A percentile compares a stretch with the other conserved stretches of the same genome.
Evolutionary conservation across 83 land plant genomes (phyloP).

Genomic region (Picea abies): DNA sequence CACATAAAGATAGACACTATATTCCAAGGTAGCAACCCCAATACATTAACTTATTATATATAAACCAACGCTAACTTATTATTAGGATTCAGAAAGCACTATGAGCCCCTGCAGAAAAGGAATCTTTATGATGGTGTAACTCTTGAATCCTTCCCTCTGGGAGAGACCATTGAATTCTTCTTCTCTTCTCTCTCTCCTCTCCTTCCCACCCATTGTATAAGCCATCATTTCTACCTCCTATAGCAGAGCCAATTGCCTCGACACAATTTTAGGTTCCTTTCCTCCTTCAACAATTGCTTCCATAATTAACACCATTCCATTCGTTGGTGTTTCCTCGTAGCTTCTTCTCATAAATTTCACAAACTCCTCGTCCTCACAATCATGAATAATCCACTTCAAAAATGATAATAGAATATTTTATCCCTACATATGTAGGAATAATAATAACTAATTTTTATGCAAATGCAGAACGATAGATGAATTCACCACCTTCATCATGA

Average conservation of each 20-base stretch:
- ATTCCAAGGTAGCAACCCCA: no score
- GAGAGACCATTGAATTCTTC: neutral
- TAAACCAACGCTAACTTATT: no score
- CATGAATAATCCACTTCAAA: neutral
- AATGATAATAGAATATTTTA: neutral
- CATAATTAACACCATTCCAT: neutral
- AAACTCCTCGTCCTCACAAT: neutral
- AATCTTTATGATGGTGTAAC: neutral
- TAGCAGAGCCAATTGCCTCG: neutral
- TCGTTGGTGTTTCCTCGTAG: neutral
- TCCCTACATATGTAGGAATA: neutral
- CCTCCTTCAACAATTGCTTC: neutral
- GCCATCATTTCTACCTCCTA: neutral
- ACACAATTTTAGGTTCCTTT: neutral
- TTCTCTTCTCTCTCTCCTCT: neutral
- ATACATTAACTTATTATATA: no score
- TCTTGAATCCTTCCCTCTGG: neutral
- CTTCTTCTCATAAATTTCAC: neutral
- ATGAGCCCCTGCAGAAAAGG: neutral
- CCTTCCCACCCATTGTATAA: neutral
- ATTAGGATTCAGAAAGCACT: neutral
- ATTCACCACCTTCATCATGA: constrained; percentile 18
- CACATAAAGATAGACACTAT: no score
- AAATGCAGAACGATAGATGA: neutral
- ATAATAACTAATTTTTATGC: neutral